Evolutionary conservation across 495 filamentous ascomycete genomes (phyloP).

Genomic region (Lophiotrema nucula): DNA sequence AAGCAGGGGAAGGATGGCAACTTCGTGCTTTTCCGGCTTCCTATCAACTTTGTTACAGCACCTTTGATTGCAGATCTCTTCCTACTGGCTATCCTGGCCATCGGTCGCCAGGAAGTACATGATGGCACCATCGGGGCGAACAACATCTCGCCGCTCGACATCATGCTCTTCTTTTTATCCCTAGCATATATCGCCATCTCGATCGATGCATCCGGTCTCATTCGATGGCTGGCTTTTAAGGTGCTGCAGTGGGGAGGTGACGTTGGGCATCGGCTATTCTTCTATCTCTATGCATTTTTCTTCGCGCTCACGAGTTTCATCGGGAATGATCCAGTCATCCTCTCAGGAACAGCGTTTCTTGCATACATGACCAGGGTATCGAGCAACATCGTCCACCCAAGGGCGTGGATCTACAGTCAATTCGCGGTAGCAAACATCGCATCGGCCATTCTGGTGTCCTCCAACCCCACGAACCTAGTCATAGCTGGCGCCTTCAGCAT

Average conservation of each 20-base stretch:
- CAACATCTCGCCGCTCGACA: conserved; percentile 61
- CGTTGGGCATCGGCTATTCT: conserved; percentile 59
- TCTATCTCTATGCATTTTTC: conserved; percentile 69
- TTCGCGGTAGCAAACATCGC: conserved; percentile 67
- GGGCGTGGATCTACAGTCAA: conserved; percentile 68
- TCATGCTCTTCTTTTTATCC: conserved; percentile 67
- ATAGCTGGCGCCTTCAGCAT: conserved; percentile 66
- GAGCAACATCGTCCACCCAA: conserved; percentile 63
- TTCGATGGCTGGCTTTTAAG: conserved; percentile 64
- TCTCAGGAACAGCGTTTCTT: conserved; percentile 67
- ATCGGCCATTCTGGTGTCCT: conserved; percentile 67
- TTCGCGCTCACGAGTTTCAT: conserved; percentile 63
- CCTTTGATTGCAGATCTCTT: conserved; percentile 66
- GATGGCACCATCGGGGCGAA: conserved; percentile 62
- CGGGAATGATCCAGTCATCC: conserved; percentile 68
- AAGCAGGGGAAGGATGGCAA: conserved; percentile 29
- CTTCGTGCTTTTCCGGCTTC: conserved; percentile 51
- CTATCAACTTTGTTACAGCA: conserved; percentile 66
- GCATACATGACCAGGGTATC: conserved; percentile 71
- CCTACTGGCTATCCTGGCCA: conserved; percentile 61
- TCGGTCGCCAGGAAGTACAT: conserved; percentile 58
- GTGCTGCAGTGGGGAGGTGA: conserved; percentile 64
- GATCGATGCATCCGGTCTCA: conserved; percentile 67
- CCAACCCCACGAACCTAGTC: conserved; percentile 71
- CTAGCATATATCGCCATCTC: conserved; percentile 74